A percentile compares a stretch with the other conserved stretches of the same genome.
phyloP scores from a whole-genome alignment of 2,329 filamentous ascomycete genomes.

The Beauveria scarabaeidicola region DNA sequence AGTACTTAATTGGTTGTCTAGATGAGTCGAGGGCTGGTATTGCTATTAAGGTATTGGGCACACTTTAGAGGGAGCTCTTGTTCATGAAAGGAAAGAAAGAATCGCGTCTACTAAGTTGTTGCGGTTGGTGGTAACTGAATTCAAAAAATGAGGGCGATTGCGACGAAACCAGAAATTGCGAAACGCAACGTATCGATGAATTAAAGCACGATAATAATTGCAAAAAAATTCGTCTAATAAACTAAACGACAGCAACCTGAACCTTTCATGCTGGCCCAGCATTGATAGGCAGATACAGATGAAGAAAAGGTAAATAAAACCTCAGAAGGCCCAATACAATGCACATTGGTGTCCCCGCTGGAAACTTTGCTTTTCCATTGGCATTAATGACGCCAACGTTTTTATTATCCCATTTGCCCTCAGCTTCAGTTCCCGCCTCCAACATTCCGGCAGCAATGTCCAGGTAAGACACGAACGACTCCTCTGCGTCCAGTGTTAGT shows the following conservation, averaged over 20 bases:
- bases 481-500: constrained; percentile 28
- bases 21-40: neutral
- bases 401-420: constrained; percentile 19
- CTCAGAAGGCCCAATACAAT: neutral
- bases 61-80: neutral
- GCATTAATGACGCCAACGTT: constrained; percentile 15
- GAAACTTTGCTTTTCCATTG: constrained; percentile 5
- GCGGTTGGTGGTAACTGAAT: neutral
- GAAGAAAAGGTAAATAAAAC: neutral
- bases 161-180: neutral
- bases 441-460: constrained; percentile 33
- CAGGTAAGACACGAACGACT: constrained; percentile 25
- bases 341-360: neutral
- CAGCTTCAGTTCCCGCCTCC: constrained; percentile 31
- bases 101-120: neutral
- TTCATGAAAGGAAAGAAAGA: neutral
- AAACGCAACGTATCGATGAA: neutral
- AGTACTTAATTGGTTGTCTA: neutral
- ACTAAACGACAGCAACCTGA: neutral
- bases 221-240: neutral
- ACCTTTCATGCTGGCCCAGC: neutral
- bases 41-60: neutral
- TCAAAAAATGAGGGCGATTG: neutral
- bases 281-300: neutral
- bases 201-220: neutral